A percentile compares a stretch with the other conserved stretches of the same genome.
Conservation (phyloP, 169 alveolate species). For the Eimeria necatrix region DNA sequence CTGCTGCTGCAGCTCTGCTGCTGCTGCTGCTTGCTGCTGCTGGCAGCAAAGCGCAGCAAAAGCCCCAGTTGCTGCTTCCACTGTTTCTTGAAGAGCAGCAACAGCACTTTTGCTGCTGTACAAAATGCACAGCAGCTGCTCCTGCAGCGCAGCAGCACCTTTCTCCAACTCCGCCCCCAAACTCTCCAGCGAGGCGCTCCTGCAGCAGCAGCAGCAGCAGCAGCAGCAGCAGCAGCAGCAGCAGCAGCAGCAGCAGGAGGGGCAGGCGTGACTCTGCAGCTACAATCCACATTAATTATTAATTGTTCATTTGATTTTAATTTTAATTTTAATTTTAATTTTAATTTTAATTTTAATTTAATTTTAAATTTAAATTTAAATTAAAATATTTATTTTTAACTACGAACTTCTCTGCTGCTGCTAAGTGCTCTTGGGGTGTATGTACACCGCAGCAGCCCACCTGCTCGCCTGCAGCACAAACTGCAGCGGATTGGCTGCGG, state of each 20-base stretch:
- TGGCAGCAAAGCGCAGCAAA: background rate
- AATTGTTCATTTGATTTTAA: background rate
- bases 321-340: background rate
- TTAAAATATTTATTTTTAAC: too few relatives aligned
- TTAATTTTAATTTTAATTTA: too few relatives aligned
- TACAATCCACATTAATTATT: background rate
- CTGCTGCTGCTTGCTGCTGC: slow-evolving; percentile 1
- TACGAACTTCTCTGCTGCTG: background rate
- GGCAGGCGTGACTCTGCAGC: background rate
- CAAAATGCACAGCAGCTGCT: background rate
- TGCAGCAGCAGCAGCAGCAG: slow-evolving; percentile 12
- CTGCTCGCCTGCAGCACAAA: slow-evolving; percentile 49
- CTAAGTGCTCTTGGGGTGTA: background rate
- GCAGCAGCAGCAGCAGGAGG: background rate
- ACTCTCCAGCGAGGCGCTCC: background rate
- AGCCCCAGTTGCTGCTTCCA: background rate
- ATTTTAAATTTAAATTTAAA: too few relatives aligned
- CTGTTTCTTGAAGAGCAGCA: slow-evolving; percentile 5
- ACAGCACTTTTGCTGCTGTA: background rate
- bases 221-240: background rate
- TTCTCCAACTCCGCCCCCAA: slow-evolving; percentile 8
- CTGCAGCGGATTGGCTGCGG: background rate
- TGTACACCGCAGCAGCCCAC: background rate
- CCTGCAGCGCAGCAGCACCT: background rate
- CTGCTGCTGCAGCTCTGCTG: slow-evolving; percentile 1